These are phyloP conservation scores for Fonsecaea pedrosoi DNA, from an alignment of 2,329 filamentous ascomycete species.

Conservation along the genomic window DNA sequence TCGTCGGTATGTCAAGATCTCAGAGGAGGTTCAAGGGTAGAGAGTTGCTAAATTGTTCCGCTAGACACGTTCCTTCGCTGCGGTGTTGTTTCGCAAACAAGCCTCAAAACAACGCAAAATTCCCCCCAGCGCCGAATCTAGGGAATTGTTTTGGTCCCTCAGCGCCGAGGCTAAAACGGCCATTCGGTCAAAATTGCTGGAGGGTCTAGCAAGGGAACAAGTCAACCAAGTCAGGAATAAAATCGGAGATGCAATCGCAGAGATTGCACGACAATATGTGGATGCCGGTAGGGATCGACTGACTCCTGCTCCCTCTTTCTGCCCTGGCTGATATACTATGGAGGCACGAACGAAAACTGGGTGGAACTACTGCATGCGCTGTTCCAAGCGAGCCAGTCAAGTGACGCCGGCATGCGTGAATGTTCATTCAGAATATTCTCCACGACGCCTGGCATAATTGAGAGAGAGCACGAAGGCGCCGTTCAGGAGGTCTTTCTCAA, in stretches of 20 bases:
- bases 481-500: conserved; percentile 86
- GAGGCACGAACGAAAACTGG: conserved; percentile 75
- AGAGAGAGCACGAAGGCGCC: conserved; percentile 92
- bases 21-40: neutral
- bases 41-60: conserved; percentile 31
- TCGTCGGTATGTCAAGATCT: conserved; percentile 64
- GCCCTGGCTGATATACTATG: conserved; percentile 30
- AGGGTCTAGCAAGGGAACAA: conserved; percentile 75
- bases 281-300: conserved; percentile 73
- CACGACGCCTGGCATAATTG: conserved; percentile 92
- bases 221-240: conserved; percentile 84
- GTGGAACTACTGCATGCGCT: conserved; percentile 83
- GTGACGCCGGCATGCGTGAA: conserved; percentile 83
- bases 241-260: conserved; percentile 95
- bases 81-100: conserved; percentile 93
- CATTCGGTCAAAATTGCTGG: conserved; percentile 83
- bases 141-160: conserved; percentile 86
- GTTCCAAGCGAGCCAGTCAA: conserved; percentile 88
- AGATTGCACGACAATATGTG: conserved; percentile 91
- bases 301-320: neutral
- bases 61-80: conserved; percentile 86
- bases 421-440: conserved; percentile 94
- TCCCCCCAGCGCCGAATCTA: conserved; percentile 68
- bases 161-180: conserved; percentile 73
- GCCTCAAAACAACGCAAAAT: conserved; percentile 86